Evolutionary conservation across 768 basidiomycete species (phyloP).

Genomic region (Tricholoma saponaceum): DNA sequence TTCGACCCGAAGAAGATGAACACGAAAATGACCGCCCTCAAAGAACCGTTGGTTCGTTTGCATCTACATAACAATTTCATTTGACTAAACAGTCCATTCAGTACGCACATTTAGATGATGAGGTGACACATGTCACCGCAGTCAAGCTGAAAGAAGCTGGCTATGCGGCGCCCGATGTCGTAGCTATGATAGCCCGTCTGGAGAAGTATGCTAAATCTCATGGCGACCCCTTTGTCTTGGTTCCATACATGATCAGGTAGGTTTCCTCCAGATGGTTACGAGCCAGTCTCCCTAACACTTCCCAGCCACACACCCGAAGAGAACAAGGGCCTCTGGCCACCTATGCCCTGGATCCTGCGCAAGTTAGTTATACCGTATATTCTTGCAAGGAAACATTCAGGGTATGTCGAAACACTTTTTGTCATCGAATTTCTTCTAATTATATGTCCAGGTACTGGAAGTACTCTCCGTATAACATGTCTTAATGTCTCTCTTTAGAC

Average conservation of each 20-base stretch:
- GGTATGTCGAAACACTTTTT: slow-evolving; percentile 21
- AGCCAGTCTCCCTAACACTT: neutral
- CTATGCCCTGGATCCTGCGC: slow-evolving; percentile 34
- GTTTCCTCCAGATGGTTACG: neutral
- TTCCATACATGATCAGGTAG: slow-evolving; percentile 35
- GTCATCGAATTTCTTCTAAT: neutral
- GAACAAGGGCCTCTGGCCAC: slow-evolving; percentile 32
- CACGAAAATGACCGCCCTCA: slow-evolving; percentile 22
- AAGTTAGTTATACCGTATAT: slow-evolving; percentile 33
- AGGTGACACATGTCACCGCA: slow-evolving; percentile 28
- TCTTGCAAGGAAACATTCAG: slow-evolving; percentile 28
- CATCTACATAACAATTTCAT: neutral
- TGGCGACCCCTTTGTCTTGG: slow-evolving; percentile 26
- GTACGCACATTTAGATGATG: slow-evolving; percentile 34
- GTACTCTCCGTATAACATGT: slow-evolving; percentile 29
- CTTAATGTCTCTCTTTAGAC: slow-evolving; percentile 11
- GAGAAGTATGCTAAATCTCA: slow-evolving; percentile 28
- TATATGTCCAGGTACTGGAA: slow-evolving; percentile 30
- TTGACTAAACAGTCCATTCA: slow-evolving; percentile 4
- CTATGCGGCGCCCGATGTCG: slow-evolving; percentile 24
- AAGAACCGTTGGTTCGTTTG: slow-evolving; percentile 26
- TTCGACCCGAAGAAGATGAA: slow-evolving; percentile 27
- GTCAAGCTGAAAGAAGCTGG: slow-evolving; percentile 24
- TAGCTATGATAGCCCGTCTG: slow-evolving; percentile 21
- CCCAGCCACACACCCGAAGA: slow-evolving; percentile 35